Conservation (phyloP, 306 rosid genomes). For the Quercus berberidifolia region DNA sequence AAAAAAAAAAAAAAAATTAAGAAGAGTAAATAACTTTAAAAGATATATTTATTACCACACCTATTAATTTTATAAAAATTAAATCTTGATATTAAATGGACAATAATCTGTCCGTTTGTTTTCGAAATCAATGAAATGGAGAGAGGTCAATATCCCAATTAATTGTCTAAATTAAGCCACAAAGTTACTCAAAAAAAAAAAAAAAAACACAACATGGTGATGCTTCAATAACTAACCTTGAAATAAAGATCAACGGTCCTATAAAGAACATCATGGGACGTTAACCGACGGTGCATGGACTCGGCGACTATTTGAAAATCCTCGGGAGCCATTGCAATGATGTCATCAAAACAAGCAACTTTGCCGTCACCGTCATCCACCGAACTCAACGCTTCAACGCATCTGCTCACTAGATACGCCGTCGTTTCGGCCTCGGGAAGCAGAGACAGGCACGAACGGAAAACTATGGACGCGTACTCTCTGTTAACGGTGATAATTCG, state of each 20-base stretch:
- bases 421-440: conserved; percentile 91
- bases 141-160: neutral
- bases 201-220: neutral
- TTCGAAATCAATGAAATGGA: no score
- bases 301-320: conserved; percentile 55
- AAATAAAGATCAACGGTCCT: conserved; percentile 59
- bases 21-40: no score
- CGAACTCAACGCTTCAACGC: conserved; percentile 53
- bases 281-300: conserved; percentile 43
- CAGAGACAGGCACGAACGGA: conserved; percentile 63
- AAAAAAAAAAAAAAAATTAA: no score
- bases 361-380: conserved; percentile 25
- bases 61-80: no score
- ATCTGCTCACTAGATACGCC: conserved; percentile 58
- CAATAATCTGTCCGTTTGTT: no score
- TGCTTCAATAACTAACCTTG: conserved; percentile 36
- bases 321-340: conserved; percentile 35
- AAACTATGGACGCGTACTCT: conserved; percentile 50
- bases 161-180: neutral
- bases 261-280: conserved; percentile 64
- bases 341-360: conserved; percentile 32
- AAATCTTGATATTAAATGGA: no score
- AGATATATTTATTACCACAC: no score
- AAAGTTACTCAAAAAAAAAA: neutral
- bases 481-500: conserved; percentile 39